These are phyloP conservation scores for Rhizophora apiculata DNA, from an alignment of 345 rosid genomes.

Conservation along the genomic window DNA sequence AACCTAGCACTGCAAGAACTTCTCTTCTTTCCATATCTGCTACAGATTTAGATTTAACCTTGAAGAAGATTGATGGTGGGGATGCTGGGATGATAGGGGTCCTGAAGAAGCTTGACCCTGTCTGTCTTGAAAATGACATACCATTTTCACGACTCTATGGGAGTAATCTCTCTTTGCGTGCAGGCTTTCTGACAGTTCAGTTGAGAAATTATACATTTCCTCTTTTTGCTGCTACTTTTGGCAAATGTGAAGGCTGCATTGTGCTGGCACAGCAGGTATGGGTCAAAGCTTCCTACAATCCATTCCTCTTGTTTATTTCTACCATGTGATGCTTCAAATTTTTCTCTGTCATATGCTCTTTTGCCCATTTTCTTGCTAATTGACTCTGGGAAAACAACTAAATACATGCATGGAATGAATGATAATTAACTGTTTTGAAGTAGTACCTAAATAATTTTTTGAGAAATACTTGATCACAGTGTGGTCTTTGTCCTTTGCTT, in stretches of 20 bases:
- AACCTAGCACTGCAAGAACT: conserved; percentile 63
- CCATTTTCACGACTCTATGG: conserved; percentile 96
- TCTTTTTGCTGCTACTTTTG: conserved; percentile 70
- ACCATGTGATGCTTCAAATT: conserved; percentile 1
- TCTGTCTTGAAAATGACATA: conserved; percentile 58
- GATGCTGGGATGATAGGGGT: conserved; percentile 85
- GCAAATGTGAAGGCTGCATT: conserved; percentile 82
- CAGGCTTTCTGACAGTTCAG: conserved; percentile 60
- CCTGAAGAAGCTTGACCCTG: conserved; percentile 77
- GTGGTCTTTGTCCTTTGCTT: too few relatives aligned
- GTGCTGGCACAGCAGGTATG: conserved; percentile 95
- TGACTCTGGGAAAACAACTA: conserved; percentile 13
- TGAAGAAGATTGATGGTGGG: conserved; percentile 78
- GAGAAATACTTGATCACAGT: neutral
- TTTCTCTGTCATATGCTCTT: conserved; percentile 9
- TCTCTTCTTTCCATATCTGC: conserved; percentile 79
- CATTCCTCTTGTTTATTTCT: conserved; percentile 5
- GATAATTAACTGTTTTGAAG: neutral
- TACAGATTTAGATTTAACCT: conserved; percentile 78
- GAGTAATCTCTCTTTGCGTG: conserved; percentile 54
- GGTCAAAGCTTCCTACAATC: conserved; percentile 4
- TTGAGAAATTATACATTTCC: conserved; percentile 85
- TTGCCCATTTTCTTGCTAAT: conserved; percentile 8
- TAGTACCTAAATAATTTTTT: neutral
- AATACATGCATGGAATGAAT: neutral